A percentile compares a stretch with the other conserved stretches of the same genome.
These are phyloP conservation scores for Trypanosoma brucei DNA, from an alignment of 208 protist genomes.

Conservation along the genomic window DNA sequence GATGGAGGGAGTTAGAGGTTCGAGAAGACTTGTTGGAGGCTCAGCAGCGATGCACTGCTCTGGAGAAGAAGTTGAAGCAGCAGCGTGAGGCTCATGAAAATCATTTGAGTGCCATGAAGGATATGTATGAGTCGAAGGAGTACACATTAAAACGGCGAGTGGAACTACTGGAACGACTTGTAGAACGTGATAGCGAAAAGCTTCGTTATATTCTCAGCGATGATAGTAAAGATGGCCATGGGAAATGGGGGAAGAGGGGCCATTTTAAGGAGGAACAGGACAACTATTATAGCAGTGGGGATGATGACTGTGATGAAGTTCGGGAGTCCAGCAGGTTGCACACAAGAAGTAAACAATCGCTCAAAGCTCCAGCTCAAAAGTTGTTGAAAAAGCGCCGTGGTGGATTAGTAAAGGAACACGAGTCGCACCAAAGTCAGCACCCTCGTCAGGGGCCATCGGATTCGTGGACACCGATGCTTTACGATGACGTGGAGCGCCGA, in stretches of 20 bases:
- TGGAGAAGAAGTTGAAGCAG: conserved; percentile 3
- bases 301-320: background rate
- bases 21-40: conserved; percentile 7
- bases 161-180: conserved; percentile 8
- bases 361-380: background rate
- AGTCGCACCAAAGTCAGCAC: background rate
- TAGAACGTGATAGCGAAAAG: background rate
- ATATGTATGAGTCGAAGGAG: conserved; percentile 18
- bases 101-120: conserved; percentile 16
- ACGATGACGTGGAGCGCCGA: conserved; percentile 13
- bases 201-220: background rate
- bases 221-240: background rate
- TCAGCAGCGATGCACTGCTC: background rate
- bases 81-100: conserved; percentile 13
- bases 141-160: conserved; percentile 12
- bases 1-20: background rate
- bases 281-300: background rate
- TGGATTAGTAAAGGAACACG: background rate
- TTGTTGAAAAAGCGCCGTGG: background rate
- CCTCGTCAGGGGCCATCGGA: background rate
- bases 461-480: background rate
- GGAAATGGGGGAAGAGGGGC: background rate
- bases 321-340: background rate
- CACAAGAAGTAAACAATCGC: background rate
- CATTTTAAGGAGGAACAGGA: background rate